These are phyloP conservation scores for Termitomyces sp. DNA, from an alignment of 768 basidiomycete species.

Conservation along the genomic window DNA sequence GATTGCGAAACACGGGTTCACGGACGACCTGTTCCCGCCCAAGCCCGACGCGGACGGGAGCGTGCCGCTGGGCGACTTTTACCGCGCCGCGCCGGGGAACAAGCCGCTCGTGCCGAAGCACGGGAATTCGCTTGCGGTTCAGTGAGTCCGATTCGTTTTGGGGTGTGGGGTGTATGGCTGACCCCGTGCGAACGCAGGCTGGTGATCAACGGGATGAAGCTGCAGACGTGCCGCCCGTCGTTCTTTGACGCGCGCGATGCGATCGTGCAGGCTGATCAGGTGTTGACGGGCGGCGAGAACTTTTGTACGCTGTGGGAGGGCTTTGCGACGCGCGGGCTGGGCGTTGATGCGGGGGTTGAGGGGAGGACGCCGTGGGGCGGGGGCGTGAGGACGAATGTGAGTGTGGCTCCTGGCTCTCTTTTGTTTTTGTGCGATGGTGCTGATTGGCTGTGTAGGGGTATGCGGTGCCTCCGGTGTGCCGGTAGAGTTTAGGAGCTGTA, in stretches of 20 bases:
- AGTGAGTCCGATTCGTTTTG: slow-evolving; percentile 34
- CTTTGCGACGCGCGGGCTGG: slow-evolving; percentile 81
- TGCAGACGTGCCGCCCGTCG: slow-evolving; percentile 86
- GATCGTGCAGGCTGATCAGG: slow-evolving; percentile 86
- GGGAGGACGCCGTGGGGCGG: slow-evolving; percentile 92
- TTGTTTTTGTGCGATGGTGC: neutral
- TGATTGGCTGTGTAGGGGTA: neutral
- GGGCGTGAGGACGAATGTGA: slow-evolving; percentile 72
- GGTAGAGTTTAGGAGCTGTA: too few relatives aligned
- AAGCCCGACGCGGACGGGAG: slow-evolving; percentile 58
- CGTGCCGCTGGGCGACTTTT: slow-evolving; percentile 72
- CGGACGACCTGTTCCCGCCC: slow-evolving; percentile 79
- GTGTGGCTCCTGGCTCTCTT: slow-evolving; percentile 5
- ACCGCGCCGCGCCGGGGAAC: slow-evolving; percentile 46
- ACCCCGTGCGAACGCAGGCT: slow-evolving; percentile 38
- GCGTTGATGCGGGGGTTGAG: slow-evolving; percentile 67
- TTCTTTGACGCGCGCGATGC: slow-evolving; percentile 91
- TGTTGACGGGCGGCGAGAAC: slow-evolving; percentile 93
- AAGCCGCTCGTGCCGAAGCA: slow-evolving; percentile 80
- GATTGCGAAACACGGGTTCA: slow-evolving; percentile 81
- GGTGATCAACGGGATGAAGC: slow-evolving; percentile 89
- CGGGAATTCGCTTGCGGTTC: slow-evolving; percentile 82
- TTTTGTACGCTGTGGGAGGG: slow-evolving; percentile 82
- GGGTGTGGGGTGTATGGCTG: too few relatives aligned
- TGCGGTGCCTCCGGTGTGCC: too few relatives aligned